A percentile compares a stretch with the other conserved stretches of the same genome.
phyloP scores from a whole-genome alignment of 495 filamentous ascomycete species.

The Neurospora sp. region DNA sequence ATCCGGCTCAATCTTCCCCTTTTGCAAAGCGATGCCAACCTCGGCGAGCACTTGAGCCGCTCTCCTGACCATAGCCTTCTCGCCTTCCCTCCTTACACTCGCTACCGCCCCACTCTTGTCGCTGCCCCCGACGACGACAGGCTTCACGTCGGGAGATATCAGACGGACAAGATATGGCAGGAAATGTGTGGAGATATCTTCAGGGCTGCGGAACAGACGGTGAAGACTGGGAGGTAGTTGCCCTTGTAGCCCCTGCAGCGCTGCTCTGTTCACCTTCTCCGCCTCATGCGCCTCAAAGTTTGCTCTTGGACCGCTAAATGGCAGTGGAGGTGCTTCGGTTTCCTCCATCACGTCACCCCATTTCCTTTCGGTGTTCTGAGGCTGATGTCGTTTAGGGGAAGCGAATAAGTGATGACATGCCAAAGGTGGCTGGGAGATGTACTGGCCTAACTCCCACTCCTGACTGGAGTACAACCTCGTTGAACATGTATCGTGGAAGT shows the following conservation, averaged over 20 bases:
- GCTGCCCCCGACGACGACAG: constrained; percentile 74
- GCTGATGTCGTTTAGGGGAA: constrained; percentile 39
- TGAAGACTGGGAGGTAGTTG: constrained; percentile 52
- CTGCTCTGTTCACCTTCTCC: constrained; percentile 51
- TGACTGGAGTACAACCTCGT: constrained; percentile 62
- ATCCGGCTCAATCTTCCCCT: constrained; percentile 62
- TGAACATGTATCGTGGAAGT: constrained; percentile 82
- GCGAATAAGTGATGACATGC: constrained; percentile 93
- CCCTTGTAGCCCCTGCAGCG: constrained; percentile 41
- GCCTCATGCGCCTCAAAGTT: constrained; percentile 71
- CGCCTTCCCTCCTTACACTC: constrained; percentile 73
- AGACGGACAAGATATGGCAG: constrained; percentile 74
- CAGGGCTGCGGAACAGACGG: constrained; percentile 65
- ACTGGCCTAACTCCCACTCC: constrained; percentile 80
- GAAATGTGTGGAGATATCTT: constrained; percentile 68
- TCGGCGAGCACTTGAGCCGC: constrained; percentile 72
- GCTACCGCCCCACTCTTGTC: constrained; percentile 57
- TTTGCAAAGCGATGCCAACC: constrained; percentile 72
- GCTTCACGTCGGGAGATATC: constrained; percentile 80
- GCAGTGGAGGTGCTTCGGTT: constrained; percentile 44
- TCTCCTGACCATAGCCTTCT: constrained; percentile 67
- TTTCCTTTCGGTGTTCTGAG: constrained; percentile 22
- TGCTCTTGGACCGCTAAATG: constrained; percentile 72
- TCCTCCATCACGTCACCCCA: constrained; percentile 39
- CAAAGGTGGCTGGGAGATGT: constrained; percentile 73